Evolutionary conservation across 352 stramenopile species (phyloP), one percentile per base, ranked within the genome.

Genomic region (Pythium dissimile): DNA sequence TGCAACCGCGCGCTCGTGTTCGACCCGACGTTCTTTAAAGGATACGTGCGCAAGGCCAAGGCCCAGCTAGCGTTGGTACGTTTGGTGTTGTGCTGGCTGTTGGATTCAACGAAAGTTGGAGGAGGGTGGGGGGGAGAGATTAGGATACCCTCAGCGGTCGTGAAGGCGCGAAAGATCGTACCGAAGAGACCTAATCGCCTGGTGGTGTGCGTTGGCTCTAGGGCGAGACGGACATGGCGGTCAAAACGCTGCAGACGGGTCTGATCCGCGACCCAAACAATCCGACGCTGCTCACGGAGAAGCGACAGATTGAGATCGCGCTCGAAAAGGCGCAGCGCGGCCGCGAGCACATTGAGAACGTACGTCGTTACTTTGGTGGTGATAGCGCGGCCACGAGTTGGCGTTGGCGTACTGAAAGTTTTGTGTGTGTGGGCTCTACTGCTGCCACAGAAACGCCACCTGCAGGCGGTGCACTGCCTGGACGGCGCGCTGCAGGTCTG

Each of bases 1-100:
- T 97, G 89, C 69, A 89, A 96, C 64, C 75, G 71, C 32, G 89
- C 90, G 26, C 86, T 97, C 27, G 72, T 92, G n/a, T 87, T 97
- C 37, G 87, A 97, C 62, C 75, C 80, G 39, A 82, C 78, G 18
- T 96, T 92, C 56, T 84, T 94, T 37, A 97, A 97, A 64, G 90
- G 86, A 1, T 96, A 97, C 68, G 66, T 97, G 24, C 85, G 91
- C 50, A 96, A 96, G 64, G 86, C 82, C 46, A 95, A 95, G 70
- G 78, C 81, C n/a, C 83, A 92, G 54, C 66, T 95, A 15, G 80
- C 81, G 23, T 55, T 92, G 60, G 82, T 92, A 67, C 20, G 47
- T 63, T 11, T 13, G 4, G 26, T n/a, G 37, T n/a, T 26, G 28
- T n/a, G n/a, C n/a, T n/a, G n/a, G n/a, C n/a, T n/a, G n/a, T n/a